These are phyloP conservation scores for Dalbergia cochinchinensis DNA, from an alignment of 306 rosid species.

Conservation along the genomic window DNA sequence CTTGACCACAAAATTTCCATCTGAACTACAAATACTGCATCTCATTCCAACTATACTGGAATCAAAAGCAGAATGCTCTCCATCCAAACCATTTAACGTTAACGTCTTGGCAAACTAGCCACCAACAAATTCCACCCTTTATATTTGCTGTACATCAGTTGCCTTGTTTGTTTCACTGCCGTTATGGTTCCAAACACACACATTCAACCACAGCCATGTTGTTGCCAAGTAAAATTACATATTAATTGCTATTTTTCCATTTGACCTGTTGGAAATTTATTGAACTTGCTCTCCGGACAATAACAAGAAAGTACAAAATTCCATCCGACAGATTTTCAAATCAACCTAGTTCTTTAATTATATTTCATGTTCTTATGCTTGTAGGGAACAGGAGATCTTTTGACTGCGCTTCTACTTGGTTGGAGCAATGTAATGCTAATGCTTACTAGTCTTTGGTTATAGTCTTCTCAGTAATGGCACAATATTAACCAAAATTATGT, in stretches of 20 bases:
- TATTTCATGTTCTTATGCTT: conserved; percentile 37
- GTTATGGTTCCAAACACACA: neutral
- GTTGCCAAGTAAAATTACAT: neutral
- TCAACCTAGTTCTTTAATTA: neutral
- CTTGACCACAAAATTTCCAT: neutral
- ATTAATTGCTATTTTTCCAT: conserved; percentile 16
- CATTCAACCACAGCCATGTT: neutral
- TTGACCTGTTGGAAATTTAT: neutral
- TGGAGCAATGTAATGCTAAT: conserved; percentile 85
- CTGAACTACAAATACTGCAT: neutral
- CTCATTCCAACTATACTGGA: neutral
- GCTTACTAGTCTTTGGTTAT: conserved; percentile 25
- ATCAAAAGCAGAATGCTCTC: too few relatives aligned
- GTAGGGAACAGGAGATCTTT: conserved; percentile 95
- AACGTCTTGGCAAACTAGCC: too few relatives aligned
- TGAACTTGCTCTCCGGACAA: neutral
- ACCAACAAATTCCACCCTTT: too few relatives aligned
- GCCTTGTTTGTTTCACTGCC: neutral
- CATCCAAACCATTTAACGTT: neutral
- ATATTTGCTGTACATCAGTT: neutral
- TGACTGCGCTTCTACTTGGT: conserved; percentile 90
- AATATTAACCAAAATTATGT: conserved; percentile 19
- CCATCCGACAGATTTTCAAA: neutral
- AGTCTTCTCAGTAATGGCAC: conserved; percentile 33
- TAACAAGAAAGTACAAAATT: neutral